Conservation (phyloP, 352 stramenopile species). For the Aphanomyces euteiches region DNA sequence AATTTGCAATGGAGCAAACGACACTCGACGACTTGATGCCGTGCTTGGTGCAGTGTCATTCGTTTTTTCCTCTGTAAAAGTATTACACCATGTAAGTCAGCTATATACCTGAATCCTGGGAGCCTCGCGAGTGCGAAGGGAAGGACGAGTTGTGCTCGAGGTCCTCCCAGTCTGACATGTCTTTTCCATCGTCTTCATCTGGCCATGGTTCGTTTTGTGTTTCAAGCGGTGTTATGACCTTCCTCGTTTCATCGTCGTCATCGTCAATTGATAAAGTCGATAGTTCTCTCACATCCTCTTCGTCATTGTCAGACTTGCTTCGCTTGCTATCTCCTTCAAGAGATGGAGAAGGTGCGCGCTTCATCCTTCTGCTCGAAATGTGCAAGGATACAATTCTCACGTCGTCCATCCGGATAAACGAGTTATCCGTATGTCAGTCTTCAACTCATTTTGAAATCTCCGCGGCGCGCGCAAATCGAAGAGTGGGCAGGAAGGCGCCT, state of each 20-base stretch:
- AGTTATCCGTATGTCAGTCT: too few relatives aligned
- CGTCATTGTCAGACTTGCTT: neutral
- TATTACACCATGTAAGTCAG: neutral
- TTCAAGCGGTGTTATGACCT: neutral
- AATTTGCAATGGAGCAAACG: neutral
- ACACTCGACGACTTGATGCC: neutral
- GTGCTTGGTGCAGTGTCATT: constrained; percentile 1
- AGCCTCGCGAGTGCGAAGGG: too few relatives aligned
- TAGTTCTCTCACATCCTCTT: neutral
- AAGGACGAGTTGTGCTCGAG: too few relatives aligned
- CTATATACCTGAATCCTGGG: neutral
- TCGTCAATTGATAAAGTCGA: constrained; percentile 10
- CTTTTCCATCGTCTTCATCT: neutral
- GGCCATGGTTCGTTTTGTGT: constrained; percentile 3
- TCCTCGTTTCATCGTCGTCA: neutral
- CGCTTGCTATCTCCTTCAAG: neutral
- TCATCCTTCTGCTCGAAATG: constrained; percentile 1
- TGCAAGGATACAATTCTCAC: neutral
- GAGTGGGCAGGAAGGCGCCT: too few relatives aligned
- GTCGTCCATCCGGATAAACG: too few relatives aligned
- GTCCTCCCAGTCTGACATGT: too few relatives aligned
- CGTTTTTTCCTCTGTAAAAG: neutral
- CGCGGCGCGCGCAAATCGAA: too few relatives aligned
- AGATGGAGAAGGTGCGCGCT: constrained; percentile 1
- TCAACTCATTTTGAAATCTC: too few relatives aligned